Conservation (phyloP, 768 basidiomycete species). For the Lepiota subincarnata region DNA sequence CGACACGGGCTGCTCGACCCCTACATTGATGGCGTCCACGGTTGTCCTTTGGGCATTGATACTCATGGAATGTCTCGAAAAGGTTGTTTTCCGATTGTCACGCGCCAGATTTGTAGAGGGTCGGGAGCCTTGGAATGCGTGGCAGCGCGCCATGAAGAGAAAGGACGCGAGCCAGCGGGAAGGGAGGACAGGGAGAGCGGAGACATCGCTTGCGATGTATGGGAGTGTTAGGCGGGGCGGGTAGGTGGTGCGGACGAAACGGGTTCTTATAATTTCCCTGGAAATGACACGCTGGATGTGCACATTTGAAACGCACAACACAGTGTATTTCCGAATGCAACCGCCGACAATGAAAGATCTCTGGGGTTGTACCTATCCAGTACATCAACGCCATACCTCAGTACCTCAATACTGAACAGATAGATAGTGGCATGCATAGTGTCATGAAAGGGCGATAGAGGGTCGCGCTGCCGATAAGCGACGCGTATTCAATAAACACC, state of each 20-base stretch:
- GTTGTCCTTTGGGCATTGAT: constrained; percentile 24
- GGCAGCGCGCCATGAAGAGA: constrained; percentile 34
- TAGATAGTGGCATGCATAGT: too few relatives aligned
- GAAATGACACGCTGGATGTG: neutral
- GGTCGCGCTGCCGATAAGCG: too few relatives aligned
- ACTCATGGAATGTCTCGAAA: constrained; percentile 32
- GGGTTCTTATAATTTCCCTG: neutral
- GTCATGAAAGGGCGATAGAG: too few relatives aligned
- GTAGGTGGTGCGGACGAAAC: neutral
- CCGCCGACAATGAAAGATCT: too few relatives aligned
- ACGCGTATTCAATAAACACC: too few relatives aligned
- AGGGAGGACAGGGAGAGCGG: neutral
- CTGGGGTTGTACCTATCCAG: too few relatives aligned
- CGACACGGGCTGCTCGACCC: constrained; percentile 13
- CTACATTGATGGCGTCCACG: constrained; percentile 12
- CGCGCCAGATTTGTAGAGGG: constrained; percentile 47
- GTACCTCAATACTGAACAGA: too few relatives aligned
- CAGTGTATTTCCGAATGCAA: too few relatives aligned
- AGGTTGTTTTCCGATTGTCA: constrained; percentile 29
- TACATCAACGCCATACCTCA: too few relatives aligned
- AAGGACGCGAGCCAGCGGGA: neutral
- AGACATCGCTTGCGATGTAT: neutral
- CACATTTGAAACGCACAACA: neutral
- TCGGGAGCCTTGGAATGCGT: constrained; percentile 51
- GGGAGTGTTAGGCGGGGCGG: neutral